Conservation (phyloP, 2,329 filamentous ascomycete species). For the Emergomyces orientalis region DNA sequence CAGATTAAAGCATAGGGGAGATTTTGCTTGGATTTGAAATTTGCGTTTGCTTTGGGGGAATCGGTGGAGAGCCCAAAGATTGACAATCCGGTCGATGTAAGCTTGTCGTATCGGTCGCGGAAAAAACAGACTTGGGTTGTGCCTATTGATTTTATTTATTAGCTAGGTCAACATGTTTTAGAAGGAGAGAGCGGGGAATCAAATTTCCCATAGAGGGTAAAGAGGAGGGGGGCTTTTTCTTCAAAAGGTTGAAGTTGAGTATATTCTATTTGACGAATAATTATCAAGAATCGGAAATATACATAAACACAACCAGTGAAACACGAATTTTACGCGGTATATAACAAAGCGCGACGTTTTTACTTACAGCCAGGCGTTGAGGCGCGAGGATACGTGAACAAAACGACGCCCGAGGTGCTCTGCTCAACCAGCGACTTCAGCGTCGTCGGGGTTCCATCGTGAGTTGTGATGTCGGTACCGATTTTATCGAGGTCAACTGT, state of each 20-base stretch:
- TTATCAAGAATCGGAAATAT: background rate
- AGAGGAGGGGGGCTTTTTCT: background rate
- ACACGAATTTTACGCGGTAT: too few species aligned
- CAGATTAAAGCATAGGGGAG: constrained; percentile 83
- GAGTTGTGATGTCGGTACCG: constrained; percentile 66
- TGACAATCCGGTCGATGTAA: constrained; percentile 68
- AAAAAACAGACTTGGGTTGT: constrained; percentile 90
- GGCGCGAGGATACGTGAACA: constrained; percentile 94
- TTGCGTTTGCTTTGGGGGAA: constrained; percentile 82
- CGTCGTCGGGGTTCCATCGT: constrained; percentile 72
- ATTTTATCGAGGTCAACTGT: constrained; percentile 47
- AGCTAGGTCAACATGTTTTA: background rate
- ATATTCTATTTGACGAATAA: constrained; percentile 8
- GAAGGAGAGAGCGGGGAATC: background rate
- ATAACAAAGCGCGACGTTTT: background rate
- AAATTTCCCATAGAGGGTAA: background rate
- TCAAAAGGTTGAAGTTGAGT: background rate
- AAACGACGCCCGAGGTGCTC: constrained; percentile 75
- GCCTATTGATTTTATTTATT: constrained; percentile 45
- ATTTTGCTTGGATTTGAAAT: constrained; percentile 84
- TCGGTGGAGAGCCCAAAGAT: constrained; percentile 89
- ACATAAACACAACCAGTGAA: too few species aligned
- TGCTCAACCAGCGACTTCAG: constrained; percentile 71
- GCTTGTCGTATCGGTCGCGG: constrained; percentile 68
- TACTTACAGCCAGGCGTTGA: constrained; percentile 86